Conservation (phyloP, 75 land plant genomes). For the Pinus taeda region DNA sequence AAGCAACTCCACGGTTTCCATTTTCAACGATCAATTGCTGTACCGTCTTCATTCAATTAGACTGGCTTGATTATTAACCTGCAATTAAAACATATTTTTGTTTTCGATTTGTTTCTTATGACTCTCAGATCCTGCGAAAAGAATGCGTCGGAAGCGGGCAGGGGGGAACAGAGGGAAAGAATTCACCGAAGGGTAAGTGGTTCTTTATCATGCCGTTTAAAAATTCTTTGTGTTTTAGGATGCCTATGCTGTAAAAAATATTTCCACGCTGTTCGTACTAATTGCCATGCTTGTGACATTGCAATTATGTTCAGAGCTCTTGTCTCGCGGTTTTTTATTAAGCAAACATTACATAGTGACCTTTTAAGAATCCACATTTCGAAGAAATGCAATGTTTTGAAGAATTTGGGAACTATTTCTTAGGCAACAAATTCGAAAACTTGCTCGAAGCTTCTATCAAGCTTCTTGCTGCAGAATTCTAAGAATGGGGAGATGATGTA, state of each 20-base stretch:
- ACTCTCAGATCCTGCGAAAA: slow-evolving; percentile 50
- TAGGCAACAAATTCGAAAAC: too few species aligned
- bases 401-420: too few species aligned
- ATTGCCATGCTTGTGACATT: not conserved
- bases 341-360: too few species aligned
- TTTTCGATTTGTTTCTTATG: not conserved
- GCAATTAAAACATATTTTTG: not conserved
- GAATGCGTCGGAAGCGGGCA: slow-evolving; percentile 60
- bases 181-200: slow-evolving; percentile 89
- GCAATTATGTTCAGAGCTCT: not conserved
- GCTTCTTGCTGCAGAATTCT: too few species aligned
- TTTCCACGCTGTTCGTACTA: not conserved
- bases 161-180: slow-evolving; percentile 77
- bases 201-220: not conserved
- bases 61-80: too few species aligned
- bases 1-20: too few species aligned
- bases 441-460: too few species aligned
- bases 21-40: too few species aligned
- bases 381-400: too few species aligned
- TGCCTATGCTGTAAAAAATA: not conserved
- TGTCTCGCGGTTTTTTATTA: not conserved
- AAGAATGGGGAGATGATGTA: too few species aligned
- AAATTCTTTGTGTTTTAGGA: not conserved
- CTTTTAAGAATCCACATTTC: too few species aligned
- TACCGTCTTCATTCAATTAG: too few species aligned